Evolutionary conservation across 2,329 filamentous ascomycete genomes (phyloP).

Genomic region (Pyrenophora seminiperda): DNA sequence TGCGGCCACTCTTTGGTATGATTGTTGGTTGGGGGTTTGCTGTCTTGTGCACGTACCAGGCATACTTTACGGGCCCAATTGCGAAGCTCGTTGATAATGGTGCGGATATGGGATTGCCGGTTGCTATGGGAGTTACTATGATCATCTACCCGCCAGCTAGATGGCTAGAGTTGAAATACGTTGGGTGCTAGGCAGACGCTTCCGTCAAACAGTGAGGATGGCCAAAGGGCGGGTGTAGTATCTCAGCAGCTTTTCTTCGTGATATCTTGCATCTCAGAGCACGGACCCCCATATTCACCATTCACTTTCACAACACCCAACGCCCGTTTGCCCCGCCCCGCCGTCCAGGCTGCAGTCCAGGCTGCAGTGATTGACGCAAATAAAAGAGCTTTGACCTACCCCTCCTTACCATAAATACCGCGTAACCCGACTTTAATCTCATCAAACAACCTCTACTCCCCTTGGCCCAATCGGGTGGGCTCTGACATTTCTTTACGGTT

Average conservation of each 20-base stretch:
- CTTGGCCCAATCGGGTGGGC: slow-evolving; percentile 5
- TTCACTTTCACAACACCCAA: too few species aligned
- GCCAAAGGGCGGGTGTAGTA: too few species aligned
- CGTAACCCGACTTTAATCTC: background rate
- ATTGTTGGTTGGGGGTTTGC: background rate
- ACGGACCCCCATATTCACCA: too few species aligned
- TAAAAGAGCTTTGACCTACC: too few species aligned
- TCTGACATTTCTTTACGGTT: background rate
- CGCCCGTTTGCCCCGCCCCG: too few species aligned
- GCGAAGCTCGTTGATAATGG: slow-evolving; percentile 47
- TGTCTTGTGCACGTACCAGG: slow-evolving; percentile 1
- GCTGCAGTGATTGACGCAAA: too few species aligned
- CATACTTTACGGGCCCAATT: slow-evolving; percentile 28
- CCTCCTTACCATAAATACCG: too few species aligned
- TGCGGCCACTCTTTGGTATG: slow-evolving; percentile 10
- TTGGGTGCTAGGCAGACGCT: slow-evolving; percentile 26
- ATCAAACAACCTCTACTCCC: background rate
- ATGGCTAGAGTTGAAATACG: slow-evolving; percentile 53
- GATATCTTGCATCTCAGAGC: background rate
- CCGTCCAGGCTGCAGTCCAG: too few species aligned
- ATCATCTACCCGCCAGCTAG: slow-evolving; percentile 60
- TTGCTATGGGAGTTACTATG: slow-evolving; percentile 61
- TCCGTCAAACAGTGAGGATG: too few species aligned
- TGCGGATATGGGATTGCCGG: slow-evolving; percentile 59
- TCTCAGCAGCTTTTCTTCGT: too few species aligned